Percentiles rank a stretch among this genome's conserved stretches.
Conservation (phyloP, 345 rosid species). For the Balakata baccata region DNA sequence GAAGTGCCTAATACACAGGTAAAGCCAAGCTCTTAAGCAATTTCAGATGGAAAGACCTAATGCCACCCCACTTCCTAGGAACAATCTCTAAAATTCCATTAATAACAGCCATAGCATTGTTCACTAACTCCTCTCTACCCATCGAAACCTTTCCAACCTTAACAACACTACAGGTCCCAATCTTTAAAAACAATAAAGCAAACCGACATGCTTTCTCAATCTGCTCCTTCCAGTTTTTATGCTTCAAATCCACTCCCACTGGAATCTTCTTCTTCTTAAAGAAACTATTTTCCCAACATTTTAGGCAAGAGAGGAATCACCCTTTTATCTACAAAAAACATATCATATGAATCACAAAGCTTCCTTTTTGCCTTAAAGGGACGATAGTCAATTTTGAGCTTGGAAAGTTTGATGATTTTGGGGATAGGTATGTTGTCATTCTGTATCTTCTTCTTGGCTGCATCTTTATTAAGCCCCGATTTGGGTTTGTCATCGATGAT, state of each 20-base stretch:
- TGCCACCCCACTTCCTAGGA: constrained; percentile 63
- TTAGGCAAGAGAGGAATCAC: constrained; percentile 63
- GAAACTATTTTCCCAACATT: constrained; percentile 70
- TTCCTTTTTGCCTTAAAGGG: constrained; percentile 52
- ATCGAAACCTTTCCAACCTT: constrained; percentile 63
- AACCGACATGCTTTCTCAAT: constrained; percentile 55
- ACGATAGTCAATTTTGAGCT: constrained; percentile 47
- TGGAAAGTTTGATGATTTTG: constrained; percentile 62
- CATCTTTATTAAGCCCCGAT: constrained; percentile 56
- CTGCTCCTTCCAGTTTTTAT: constrained; percentile 80
- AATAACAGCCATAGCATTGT: constrained; percentile 56
- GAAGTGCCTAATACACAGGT: constrained; percentile 65
- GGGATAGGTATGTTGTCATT: constrained; percentile 57
- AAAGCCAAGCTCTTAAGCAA: constrained; percentile 64
- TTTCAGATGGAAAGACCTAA: constrained; percentile 73
- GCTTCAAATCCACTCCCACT: constrained; percentile 52
- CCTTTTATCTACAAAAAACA: constrained; percentile 50
- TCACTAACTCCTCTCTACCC: constrained; percentile 39
- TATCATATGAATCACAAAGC: constrained; percentile 46
- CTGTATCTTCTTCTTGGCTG: constrained; percentile 56
- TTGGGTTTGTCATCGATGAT: constrained; percentile 70
- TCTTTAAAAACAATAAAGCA: constrained; percentile 54
- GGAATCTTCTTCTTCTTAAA: constrained; percentile 71
- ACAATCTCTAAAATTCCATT: constrained; percentile 55
- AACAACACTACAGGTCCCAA: constrained; percentile 67